Conservation (phyloP, 345 rosid genomes). For the Ceriops decandra region DNA sequence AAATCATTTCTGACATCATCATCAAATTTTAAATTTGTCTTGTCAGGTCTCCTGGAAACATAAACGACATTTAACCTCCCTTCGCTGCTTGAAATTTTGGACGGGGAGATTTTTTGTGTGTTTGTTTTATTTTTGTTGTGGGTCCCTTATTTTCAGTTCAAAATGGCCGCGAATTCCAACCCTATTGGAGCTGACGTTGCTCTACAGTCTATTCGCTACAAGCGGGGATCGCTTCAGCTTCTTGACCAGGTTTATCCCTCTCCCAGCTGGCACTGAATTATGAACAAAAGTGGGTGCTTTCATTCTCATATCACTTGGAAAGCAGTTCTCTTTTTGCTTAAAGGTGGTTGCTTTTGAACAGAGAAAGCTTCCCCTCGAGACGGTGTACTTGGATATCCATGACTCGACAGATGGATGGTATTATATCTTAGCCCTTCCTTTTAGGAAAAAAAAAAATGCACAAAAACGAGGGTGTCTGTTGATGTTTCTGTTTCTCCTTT, state of each 20-base stretch:
- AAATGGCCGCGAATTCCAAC: conserved; percentile 9
- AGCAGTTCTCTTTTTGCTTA: background rate
- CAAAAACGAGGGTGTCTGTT: background rate
- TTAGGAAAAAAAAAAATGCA: background rate
- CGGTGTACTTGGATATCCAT: conserved; percentile 53
- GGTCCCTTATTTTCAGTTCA: no score
- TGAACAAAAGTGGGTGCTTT: background rate
- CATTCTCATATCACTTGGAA: background rate
- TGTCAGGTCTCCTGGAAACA: no score
- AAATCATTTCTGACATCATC: no score
- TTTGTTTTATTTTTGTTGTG: no score
- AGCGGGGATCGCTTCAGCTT: conserved; percentile 63
- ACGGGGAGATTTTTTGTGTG: no score
- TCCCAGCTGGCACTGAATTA: background rate
- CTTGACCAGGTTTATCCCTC: conserved; percentile 51
- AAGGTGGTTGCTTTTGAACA: conserved; percentile 26
- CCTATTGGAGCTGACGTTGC: conserved; percentile 17
- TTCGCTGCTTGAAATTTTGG: no score
- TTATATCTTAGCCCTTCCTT: background rate
- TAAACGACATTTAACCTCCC: no score
- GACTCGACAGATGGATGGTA: conserved; percentile 76
- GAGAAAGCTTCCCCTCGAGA: conserved; percentile 89
- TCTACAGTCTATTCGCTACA: conserved; percentile 60
- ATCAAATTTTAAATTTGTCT: no score
- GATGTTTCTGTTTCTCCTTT: no score